These are phyloP conservation scores for Cerioporus squamosus DNA, from an alignment of 1,284 basidiomycete genomes.

Conservation along the genomic window DNA sequence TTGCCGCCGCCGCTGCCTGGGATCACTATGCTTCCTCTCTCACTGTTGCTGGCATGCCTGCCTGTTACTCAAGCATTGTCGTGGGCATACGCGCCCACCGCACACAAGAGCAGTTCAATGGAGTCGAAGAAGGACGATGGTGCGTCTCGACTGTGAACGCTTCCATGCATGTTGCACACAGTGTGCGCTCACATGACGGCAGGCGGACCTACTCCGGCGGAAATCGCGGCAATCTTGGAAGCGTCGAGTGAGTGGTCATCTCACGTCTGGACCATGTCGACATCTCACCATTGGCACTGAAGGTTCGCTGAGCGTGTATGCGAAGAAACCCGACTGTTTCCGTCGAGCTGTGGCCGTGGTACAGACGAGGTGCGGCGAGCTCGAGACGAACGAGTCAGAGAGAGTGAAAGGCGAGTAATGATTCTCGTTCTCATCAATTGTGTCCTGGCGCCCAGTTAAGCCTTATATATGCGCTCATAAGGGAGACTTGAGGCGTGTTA, in stretches of 20 bases:
- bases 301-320: conserved; percentile 29
- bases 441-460: too few species aligned
- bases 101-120: background rate
- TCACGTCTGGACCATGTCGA: background rate
- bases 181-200: background rate
- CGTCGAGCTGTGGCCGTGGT: conserved; percentile 52
- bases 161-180: too few species aligned
- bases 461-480: too few species aligned
- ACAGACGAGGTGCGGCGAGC: conserved; percentile 53
- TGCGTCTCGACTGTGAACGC: background rate
- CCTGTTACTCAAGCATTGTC: conserved; percentile 6
- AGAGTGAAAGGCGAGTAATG: conserved; percentile 51
- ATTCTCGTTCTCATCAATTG: background rate
- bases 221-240: conserved; percentile 13
- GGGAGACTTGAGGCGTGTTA: too few species aligned
- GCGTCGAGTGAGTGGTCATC: conserved; percentile 11
- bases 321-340: conserved; percentile 65
- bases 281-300: background rate
- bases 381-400: conserved; percentile 62
- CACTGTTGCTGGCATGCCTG: background rate
- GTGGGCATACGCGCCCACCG: conserved; percentile 13
- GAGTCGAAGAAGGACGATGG: background rate
- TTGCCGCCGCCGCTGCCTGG: too few species aligned
- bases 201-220: conserved; percentile 8
- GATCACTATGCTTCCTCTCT: background rate